Evolutionary conservation across 345 rosid species (phyloP), one percentile per base, ranked within the genome.

Genomic region (Melaleuca alternifolia): DNA sequence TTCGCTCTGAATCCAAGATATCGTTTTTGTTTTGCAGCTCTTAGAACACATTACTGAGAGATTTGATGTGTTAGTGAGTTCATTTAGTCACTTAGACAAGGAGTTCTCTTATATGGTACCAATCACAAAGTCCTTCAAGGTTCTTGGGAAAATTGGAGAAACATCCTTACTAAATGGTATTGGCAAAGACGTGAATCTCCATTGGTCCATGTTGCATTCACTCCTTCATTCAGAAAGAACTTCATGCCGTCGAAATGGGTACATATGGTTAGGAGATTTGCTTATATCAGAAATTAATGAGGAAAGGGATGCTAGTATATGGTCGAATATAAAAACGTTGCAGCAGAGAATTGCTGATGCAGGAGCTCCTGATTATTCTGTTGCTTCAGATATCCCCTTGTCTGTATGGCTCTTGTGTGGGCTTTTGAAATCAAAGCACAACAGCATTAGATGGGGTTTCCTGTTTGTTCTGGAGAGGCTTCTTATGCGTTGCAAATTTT

Each of bases 251-350:
- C 98, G 89, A 89, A 97, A 95, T 92, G 99, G 99, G 84, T 95
- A 93, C 90, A 93, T 94, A 87, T 96, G 99, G 99, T 91, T 97
- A 88, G 96, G 98, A 41, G 98, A 97, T 92, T 92, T 97, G 92
- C 96, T 97, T 86, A 95, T 94, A 88, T 93, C 96, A 1, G 99
- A 97, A 93, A 97, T 97, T 86, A 94, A 93, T 84, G 95, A 92
- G 89, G 94, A 92, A 88, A 93, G 89, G 85, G 90, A 92, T 87
- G 91, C 92, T 50, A 88, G 91, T 89, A 90, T 97, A 89, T 94
- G 94, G 96, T 92, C 92, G 85, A 96, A 94, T 91, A 93, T 97
- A 50, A 92, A 90, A 89, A 91, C 87, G 85, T 92, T 97, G 93
- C 95, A 90, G 89, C 88, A 90, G 84, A 92, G 93, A 90, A 94